These are phyloP conservation scores for Adenanthera pavonina DNA, from an alignment of 306 rosid species.

Conservation along the genomic window DNA sequence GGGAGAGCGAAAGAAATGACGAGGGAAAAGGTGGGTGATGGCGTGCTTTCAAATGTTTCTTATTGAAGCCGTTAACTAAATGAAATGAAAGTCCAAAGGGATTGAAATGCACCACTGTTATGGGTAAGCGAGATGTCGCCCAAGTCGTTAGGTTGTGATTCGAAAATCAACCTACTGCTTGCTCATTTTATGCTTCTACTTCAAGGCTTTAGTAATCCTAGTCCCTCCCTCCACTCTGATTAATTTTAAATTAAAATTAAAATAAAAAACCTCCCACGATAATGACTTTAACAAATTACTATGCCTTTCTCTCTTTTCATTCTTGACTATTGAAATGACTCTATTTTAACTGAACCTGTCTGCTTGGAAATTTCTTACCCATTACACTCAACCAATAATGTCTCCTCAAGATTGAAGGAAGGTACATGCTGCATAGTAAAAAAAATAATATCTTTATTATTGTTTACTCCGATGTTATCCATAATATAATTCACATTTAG, in stretches of 20 bases:
- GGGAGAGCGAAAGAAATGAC: slow-evolving; percentile 23
- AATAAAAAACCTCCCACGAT: slow-evolving; percentile 32
- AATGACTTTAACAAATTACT: slow-evolving; percentile 43
- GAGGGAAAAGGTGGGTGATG: slow-evolving; percentile 7
- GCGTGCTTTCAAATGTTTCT: slow-evolving; percentile 25
- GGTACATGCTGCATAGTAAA: too few species aligned
- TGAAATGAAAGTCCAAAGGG: not conserved
- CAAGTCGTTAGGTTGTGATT: slow-evolving; percentile 74
- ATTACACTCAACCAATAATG: not conserved
- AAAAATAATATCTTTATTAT: too few species aligned
- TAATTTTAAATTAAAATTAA: too few species aligned
- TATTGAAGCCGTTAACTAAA: slow-evolving; percentile 31
- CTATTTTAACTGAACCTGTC: not conserved
- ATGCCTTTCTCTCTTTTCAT: slow-evolving; percentile 7
- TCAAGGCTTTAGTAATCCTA: slow-evolving; percentile 46
- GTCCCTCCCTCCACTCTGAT: not conserved
- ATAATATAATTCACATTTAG: too few species aligned
- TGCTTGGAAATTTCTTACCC: not conserved
- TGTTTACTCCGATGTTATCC: too few species aligned
- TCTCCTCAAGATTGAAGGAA: not conserved
- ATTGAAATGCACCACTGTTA: not conserved
- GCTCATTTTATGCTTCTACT: slow-evolving; percentile 55
- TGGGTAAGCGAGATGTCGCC: slow-evolving; percentile 73
- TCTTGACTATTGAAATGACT: not conserved
- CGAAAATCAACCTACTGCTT: slow-evolving; percentile 45